A percentile compares a stretch with the other conserved stretches of the same genome.
phyloP scores from a whole-genome alignment of 192 early-diverging fungal species.

The Jimgerdemannia lactiflua region DNA sequence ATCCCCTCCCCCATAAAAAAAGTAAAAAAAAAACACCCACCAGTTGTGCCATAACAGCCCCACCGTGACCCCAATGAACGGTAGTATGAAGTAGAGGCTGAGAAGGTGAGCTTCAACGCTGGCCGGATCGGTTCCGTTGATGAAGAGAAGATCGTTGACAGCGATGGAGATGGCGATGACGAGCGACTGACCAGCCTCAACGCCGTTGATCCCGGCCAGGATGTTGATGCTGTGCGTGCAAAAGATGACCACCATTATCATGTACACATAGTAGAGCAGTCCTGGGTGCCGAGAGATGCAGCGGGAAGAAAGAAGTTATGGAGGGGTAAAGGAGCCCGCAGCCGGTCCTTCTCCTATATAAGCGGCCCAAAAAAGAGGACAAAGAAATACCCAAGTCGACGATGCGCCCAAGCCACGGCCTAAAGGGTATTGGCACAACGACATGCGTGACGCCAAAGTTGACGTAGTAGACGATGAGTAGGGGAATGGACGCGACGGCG shows the following conservation, averaged over 20 bases:
- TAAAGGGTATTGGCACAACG: constrained; percentile 80
- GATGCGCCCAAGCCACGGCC: constrained; percentile 64
- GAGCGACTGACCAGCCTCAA: constrained; percentile 92
- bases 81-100: constrained; percentile 88
- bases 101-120: constrained; percentile 82
- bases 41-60: constrained; percentile 89
- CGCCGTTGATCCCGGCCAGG: constrained; percentile 96
- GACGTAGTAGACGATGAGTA: constrained; percentile 93
- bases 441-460: constrained; percentile 87
- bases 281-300: constrained; percentile 40
- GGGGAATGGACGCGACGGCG: constrained; percentile 86
- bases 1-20: too few relatives aligned
- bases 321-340: too few relatives aligned
- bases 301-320: neutral
- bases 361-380: too few relatives aligned
- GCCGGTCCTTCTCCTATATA: too few relatives aligned
- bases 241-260: constrained; percentile 85
- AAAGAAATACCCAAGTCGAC: constrained; percentile 73
- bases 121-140: constrained; percentile 47
- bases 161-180: constrained; percentile 87
- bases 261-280: constrained; percentile 90
- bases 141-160: constrained; percentile 67
- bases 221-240: constrained; percentile 99
- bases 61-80: constrained; percentile 84
- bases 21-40: constrained; percentile 34